Evolutionary conservation across 1,284 basidiomycete species (phyloP).

Genomic region (Vanrija humicola): DNA sequence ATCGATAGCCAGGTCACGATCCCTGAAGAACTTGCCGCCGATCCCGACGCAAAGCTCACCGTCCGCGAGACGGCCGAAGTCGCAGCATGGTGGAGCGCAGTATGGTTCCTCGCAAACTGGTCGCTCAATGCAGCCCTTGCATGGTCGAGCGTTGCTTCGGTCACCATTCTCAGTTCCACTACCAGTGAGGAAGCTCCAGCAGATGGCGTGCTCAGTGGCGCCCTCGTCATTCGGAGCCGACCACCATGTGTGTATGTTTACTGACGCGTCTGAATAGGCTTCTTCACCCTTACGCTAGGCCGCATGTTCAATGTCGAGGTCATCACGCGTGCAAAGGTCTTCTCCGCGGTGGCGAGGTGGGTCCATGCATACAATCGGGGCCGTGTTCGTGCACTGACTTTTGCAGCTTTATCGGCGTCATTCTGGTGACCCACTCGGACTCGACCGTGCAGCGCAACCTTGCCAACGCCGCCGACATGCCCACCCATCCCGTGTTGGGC

Average conservation of each 20-base stretch:
- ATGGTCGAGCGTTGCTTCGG: conserved; percentile 84
- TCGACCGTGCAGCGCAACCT: conserved; percentile 45
- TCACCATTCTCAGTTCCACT: conserved; percentile 81
- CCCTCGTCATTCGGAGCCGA: neutral
- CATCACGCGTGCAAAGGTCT: conserved; percentile 68
- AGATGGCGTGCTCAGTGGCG: neutral
- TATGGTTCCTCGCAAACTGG: conserved; percentile 94
- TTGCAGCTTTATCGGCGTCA: conserved; percentile 73
- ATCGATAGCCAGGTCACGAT: conserved; percentile 1
- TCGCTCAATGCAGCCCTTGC: conserved; percentile 72
- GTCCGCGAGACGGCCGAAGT: conserved; percentile 68
- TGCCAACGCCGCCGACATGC: conserved; percentile 10
- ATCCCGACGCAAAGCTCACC: conserved; percentile 52
- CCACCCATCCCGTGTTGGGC: conserved; percentile 56
- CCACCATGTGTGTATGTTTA: neutral
- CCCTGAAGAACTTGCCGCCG: neutral
- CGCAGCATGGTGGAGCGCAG: conserved; percentile 70
- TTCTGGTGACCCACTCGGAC: conserved; percentile 80
- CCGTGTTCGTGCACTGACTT: neutral
- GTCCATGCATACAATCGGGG: conserved; percentile 16
- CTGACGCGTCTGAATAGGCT: conserved; percentile 56
- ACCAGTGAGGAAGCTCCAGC: conserved; percentile 61
- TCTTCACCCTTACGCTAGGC: conserved; percentile 88
- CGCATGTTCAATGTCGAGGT: conserved; percentile 77
- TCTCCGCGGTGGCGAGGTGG: conserved; percentile 77